These are phyloP conservation scores for Osmanthus fragrans DNA, from an alignment of 257 asterid genomes.

Conservation along the genomic window DNA sequence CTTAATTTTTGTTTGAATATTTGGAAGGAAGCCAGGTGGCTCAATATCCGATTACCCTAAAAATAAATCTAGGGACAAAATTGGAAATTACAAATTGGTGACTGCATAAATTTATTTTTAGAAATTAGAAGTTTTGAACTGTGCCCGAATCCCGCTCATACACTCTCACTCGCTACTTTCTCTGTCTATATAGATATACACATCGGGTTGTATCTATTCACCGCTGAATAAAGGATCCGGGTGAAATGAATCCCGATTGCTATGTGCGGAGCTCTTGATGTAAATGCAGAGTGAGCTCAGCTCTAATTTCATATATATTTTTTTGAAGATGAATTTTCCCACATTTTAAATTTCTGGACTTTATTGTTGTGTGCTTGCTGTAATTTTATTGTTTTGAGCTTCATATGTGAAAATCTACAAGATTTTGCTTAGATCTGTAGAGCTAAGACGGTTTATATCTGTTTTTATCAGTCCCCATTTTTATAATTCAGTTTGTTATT, in stretches of 20 bases:
- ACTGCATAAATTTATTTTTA: conserved; percentile 22
- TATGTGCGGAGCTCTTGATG: conserved; percentile 36
- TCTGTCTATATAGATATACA: conserved; percentile 3
- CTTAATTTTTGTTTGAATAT: not conserved
- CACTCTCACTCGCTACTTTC: conserved; percentile 23
- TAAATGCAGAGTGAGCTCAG: conserved; percentile 44
- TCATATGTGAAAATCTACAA: conserved; percentile 17
- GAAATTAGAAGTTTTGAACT: conserved; percentile 52
- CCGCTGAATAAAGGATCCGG: conserved; percentile 39
- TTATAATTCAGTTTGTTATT: not conserved
- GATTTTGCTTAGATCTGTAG: conserved; percentile 38
- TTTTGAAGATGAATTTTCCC: not conserved
- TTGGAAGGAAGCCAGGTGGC: not conserved
- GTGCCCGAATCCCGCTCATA: conserved; percentile 65
- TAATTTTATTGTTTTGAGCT: conserved; percentile 18
- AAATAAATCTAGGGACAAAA: not conserved
- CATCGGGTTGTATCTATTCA: conserved; percentile 19
- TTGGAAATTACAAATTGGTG: conserved; percentile 38
- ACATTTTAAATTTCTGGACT: not conserved
- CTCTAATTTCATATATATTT: conserved; percentile 2
- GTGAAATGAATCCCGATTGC: conserved; percentile 40
- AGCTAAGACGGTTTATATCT: not conserved
- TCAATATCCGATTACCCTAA: not conserved
- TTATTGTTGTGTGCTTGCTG: not conserved
- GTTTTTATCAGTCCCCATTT: not conserved